Conservation (phyloP, 345 rosid species). For the Psidium friedrichsthalianum region DNA sequence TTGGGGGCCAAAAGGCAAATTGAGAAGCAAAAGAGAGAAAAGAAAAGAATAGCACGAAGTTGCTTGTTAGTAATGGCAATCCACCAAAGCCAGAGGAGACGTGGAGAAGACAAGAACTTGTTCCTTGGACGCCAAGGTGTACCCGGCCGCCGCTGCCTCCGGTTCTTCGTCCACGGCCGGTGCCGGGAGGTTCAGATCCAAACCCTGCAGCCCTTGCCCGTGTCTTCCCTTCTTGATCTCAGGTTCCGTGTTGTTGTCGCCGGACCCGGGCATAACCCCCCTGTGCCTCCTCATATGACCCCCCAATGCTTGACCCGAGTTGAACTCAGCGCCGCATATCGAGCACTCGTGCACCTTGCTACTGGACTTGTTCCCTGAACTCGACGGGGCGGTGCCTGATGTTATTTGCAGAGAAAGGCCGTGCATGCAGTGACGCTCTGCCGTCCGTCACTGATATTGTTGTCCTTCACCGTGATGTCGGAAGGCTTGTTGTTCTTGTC, state of each 20-base stretch:
- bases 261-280: background rate
- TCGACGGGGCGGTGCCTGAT: background rate
- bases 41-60: background rate
- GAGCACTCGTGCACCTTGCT: conserved; percentile 73
- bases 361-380: background rate
- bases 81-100: conserved; percentile 36
- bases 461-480: background rate
- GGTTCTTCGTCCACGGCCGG: conserved; percentile 10
- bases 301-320: conserved; percentile 89
- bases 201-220: conserved; percentile 21
- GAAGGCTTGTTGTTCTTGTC: background rate
- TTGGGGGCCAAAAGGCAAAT: background rate
- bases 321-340: conserved; percentile 69
- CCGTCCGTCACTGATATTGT: background rate
- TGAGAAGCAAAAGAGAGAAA: background rate
- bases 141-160: conserved; percentile 7
- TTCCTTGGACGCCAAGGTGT: conserved; percentile 19
- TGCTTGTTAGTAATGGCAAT: conserved; percentile 44
- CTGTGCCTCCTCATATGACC: conserved; percentile 97
- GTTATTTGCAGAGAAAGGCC: conserved; percentile 41
- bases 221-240: conserved; percentile 20
- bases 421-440: conserved; percentile 5
- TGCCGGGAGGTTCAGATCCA: conserved; percentile 69
- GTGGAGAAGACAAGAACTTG: conserved; percentile 49
- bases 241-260: conserved; percentile 1